Conservation (phyloP, 75 land plant species). For the Selaginella tamariscina region DNA sequence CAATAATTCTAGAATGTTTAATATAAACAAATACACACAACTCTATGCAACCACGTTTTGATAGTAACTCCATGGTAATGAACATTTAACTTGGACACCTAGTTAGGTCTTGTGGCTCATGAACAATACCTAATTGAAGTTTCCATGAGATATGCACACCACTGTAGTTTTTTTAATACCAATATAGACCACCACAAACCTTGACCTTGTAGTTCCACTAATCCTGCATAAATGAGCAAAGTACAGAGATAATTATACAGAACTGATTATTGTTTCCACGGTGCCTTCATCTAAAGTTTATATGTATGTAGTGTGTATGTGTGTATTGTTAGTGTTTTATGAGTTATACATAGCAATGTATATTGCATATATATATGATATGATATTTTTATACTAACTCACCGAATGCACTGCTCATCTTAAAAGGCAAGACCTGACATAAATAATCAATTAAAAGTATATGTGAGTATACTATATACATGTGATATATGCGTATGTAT, state of each 20-base stretch:
- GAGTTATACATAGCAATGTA: no score
- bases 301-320: no score
- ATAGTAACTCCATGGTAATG: conserved; percentile 86
- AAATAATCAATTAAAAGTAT: no score
- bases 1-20: not conserved
- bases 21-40: conserved; percentile 55
- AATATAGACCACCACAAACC: conserved; percentile 64
- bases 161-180: conserved; percentile 86
- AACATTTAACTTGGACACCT: conserved; percentile 47
- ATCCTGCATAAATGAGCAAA: conserved; percentile 28
- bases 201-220: conserved; percentile 72
- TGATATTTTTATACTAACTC: no score
- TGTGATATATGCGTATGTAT: no score
- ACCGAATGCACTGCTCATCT: no score
- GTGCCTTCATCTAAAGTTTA: conserved; percentile 16
- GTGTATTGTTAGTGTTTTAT: no score
- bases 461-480: no score
- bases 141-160: conserved; percentile 91
- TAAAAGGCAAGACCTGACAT: no score
- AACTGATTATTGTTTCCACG: conserved; percentile 38
- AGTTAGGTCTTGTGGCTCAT: conserved; percentile 54
- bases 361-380: no score
- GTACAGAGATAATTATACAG: conserved; percentile 1
- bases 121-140: conserved; percentile 56
- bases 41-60: conserved; percentile 93